Evolutionary conservation across 768 basidiomycete species (phyloP).

Genomic region (Boletus vermiculosoides): DNA sequence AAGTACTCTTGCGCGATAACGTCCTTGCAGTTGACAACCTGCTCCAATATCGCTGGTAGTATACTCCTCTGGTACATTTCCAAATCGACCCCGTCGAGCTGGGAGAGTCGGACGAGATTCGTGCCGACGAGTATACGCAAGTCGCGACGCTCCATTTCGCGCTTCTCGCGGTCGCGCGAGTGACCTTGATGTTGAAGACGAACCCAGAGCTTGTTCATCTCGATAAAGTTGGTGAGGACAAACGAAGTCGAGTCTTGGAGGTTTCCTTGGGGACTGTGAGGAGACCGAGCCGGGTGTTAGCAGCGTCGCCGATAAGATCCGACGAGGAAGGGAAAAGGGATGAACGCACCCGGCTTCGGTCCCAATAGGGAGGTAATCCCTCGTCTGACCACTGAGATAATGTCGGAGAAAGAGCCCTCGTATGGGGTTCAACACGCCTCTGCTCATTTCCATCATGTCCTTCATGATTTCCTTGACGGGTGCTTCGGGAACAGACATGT

Average conservation of each 20-base stretch:
- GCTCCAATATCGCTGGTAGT: conserved; percentile 90
- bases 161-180: conserved; percentile 94
- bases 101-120: conserved; percentile 92
- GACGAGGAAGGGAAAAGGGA: background rate
- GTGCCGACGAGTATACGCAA: conserved; percentile 96
- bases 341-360: conserved; percentile 68
- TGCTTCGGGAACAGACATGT: conserved; percentile 97
- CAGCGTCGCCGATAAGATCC: background rate
- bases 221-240: conserved; percentile 97
- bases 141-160: conserved; percentile 94
- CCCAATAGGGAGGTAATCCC: conserved; percentile 93
- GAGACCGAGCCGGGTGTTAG: background rate
- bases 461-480: conserved; percentile 99
- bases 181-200: conserved; percentile 97
- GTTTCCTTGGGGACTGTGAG: conserved; percentile 73
- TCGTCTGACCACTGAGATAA: conserved; percentile 95
- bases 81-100: conserved; percentile 94
- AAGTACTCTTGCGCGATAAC: conserved; percentile 98
- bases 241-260: conserved; percentile 94
- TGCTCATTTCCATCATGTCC: conserved; percentile 99
- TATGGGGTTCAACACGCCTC: conserved; percentile 96
- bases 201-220: conserved; percentile 99
- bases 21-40: conserved; percentile 98
- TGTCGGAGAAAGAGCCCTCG: conserved; percentile 94
- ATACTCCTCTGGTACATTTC: conserved; percentile 86